A percentile compares a stretch with the other conserved stretches of the same genome.
These are phyloP conservation scores for Cutaneotrichosporon daszewskae DNA, from an alignment of 1,284 basidiomycete species.

Conservation along the genomic window DNA sequence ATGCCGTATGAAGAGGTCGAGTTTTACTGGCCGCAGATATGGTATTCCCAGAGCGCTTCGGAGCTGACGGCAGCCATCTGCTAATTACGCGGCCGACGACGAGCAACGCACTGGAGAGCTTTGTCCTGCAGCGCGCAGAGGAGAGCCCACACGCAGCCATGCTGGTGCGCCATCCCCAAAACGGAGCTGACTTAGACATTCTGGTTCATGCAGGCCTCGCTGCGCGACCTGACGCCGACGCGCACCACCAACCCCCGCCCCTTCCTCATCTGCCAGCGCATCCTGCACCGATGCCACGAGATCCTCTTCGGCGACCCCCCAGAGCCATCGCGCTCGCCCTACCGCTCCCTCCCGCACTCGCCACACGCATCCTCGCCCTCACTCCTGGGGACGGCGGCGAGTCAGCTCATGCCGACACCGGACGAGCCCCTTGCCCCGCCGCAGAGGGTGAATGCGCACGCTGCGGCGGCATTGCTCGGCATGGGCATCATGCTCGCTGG, in stretches of 20 bases:
- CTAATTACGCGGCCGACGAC: conserved; percentile 82
- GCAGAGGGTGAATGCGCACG: conserved; percentile 65
- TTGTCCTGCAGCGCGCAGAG: conserved; percentile 78
- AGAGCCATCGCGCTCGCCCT: conserved; percentile 59
- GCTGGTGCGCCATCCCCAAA: conserved; percentile 59
- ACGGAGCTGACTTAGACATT: conserved; percentile 62
- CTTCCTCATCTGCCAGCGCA: conserved; percentile 86
- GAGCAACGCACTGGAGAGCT: conserved; percentile 83
- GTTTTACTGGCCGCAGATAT: conserved; percentile 95
- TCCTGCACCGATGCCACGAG: conserved; percentile 88
- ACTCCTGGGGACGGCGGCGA: conserved; percentile 1
- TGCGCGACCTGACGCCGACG: conserved; percentile 71
- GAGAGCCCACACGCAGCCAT: conserved; percentile 89
- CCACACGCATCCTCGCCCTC: conserved; percentile 27
- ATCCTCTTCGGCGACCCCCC: conserved; percentile 92
- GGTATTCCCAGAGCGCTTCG: conserved; percentile 53
- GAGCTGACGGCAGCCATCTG: conserved; percentile 62
- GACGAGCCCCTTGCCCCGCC: conserved; percentile 4
- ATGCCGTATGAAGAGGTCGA: conserved; percentile 74
- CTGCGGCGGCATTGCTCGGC: conserved; percentile 73
- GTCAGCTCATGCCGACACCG: background rate
- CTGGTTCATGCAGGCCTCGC: conserved; percentile 94
- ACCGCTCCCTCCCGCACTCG: conserved; percentile 51
- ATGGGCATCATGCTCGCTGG: conserved; percentile 77
- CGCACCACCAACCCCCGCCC: conserved; percentile 63